Evolutionary conservation across 1,139 yeast species (phyloP).

Genomic region (Arxiozyma bovina): DNA sequence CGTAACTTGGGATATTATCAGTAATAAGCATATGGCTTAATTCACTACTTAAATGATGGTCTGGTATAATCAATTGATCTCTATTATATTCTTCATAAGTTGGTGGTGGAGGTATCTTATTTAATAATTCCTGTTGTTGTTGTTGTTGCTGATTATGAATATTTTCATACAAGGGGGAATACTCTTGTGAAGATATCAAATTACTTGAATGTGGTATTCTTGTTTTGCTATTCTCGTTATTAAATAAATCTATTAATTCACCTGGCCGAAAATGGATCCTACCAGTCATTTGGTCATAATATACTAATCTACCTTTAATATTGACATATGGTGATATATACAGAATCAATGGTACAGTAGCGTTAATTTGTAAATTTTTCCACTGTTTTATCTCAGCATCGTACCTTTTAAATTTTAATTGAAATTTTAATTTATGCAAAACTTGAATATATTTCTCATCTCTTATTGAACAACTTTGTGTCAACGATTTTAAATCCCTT

Average conservation of each 20-base stretch:
- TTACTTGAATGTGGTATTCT: not conserved
- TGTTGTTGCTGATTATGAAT: not conserved
- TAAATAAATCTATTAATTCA: slow-evolving; percentile 22
- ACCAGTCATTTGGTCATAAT: slow-evolving; percentile 40
- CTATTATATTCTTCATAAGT: slow-evolving; percentile 15
- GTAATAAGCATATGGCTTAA: not conserved
- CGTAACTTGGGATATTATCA: slow-evolving; percentile 2
- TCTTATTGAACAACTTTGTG: slow-evolving; percentile 50
- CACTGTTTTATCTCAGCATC: slow-evolving; percentile 7
- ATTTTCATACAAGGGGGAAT: not conserved
- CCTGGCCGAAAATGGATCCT: slow-evolving; percentile 41
- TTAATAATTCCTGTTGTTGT: not conserved
- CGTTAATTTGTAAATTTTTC: slow-evolving; percentile 30
- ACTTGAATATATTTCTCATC: slow-evolving; percentile 35
- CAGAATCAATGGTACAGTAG: slow-evolving; percentile 52
- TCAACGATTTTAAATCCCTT: slow-evolving; percentile 40
- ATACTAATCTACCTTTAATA: slow-evolving; percentile 44
- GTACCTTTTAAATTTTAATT: slow-evolving; percentile 15
- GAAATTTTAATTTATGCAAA: slow-evolving; percentile 23
- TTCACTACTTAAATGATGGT: not conserved
- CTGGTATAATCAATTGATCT: slow-evolving; percentile 8
- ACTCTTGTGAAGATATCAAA: not conserved
- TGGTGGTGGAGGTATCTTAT: slow-evolving; percentile 14
- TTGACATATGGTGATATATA: slow-evolving; percentile 50
- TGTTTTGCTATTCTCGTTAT: slow-evolving; percentile 1